Evolutionary conservation across 2,329 filamentous ascomycete species (phyloP).

Genomic region (Neonectria faginata): DNA sequence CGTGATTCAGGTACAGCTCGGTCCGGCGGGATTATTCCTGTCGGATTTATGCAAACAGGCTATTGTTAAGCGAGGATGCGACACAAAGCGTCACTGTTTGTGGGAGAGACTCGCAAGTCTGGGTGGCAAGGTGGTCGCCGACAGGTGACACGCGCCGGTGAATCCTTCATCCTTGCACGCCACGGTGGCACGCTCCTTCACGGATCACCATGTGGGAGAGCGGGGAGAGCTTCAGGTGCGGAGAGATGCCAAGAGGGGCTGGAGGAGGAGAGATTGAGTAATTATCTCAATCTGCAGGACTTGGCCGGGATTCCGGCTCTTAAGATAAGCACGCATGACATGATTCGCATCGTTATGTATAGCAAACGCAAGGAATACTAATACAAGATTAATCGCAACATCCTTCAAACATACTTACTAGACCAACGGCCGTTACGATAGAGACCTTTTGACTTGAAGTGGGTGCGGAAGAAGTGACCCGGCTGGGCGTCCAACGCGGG

Average conservation of each 20-base stretch:
- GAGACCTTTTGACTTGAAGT: no score
- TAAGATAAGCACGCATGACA: not conserved
- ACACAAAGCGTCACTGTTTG: not conserved
- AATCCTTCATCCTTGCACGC: conserved; percentile 3
- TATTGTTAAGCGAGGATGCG: conserved; percentile 1
- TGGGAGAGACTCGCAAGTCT: not conserved
- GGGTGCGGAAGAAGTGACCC: not conserved
- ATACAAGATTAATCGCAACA: not conserved
- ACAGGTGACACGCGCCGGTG: not conserved
- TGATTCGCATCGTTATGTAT: not conserved
- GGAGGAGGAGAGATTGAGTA: not conserved
- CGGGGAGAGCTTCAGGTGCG: not conserved
- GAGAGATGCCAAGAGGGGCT: not conserved
- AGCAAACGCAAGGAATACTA: not conserved
- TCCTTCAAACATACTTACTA: no score
- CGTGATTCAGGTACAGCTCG: conserved; percentile 6
- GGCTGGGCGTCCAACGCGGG: not conserved
- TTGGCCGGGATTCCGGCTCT: not conserved
- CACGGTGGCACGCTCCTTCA: not conserved
- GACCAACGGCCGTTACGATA: no score
- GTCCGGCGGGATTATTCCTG: conserved; percentile 1
- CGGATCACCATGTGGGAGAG: not conserved
- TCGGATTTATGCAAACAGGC: conserved; percentile 16
- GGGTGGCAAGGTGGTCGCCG: not conserved
- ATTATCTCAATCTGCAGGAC: not conserved